Conservation (phyloP, 331 rosid genomes). For the Cydonia oblonga region DNA sequence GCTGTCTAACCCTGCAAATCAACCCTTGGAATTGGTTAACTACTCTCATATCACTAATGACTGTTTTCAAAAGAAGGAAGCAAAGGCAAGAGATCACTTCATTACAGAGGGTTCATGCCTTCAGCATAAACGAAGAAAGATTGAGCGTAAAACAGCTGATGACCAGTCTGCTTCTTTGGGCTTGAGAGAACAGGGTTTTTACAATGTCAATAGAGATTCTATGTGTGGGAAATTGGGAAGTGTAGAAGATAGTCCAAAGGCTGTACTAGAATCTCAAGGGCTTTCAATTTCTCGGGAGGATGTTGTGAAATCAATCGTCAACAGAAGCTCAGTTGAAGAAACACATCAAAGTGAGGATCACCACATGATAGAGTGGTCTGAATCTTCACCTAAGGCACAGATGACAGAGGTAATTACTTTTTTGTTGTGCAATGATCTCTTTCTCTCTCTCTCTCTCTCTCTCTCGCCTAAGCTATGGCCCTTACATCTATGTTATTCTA, state of each 20-base stretch:
- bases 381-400: slow-evolving; percentile 24
- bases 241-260: slow-evolving; percentile 24
- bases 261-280: slow-evolving; percentile 22
- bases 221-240: slow-evolving; percentile 14
- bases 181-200: slow-evolving; percentile 20
- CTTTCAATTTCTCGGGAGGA: background rate
- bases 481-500: background rate
- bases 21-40: slow-evolving; percentile 15
- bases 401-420: slow-evolving; percentile 40
- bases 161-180: slow-evolving; percentile 22
- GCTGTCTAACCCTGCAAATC: slow-evolving; percentile 24
- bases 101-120: slow-evolving; percentile 29
- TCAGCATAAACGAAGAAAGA: slow-evolving; percentile 47
- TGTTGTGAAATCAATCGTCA: background rate
- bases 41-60: slow-evolving; percentile 14
- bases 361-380: slow-evolving; percentile 17
- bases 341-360: slow-evolving; percentile 20
- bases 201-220: slow-evolving; percentile 14
- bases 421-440: background rate
- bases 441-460: background rate
- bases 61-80: slow-evolving; percentile 13
- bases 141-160: slow-evolving; percentile 3
- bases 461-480: background rate
- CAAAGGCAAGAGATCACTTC: slow-evolving; percentile 8
- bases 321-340: slow-evolving; percentile 16